Evolutionary conservation across 371 early-diverging fungal genomes (phyloP).

Genomic region (Chytridiales sp.): DNA sequence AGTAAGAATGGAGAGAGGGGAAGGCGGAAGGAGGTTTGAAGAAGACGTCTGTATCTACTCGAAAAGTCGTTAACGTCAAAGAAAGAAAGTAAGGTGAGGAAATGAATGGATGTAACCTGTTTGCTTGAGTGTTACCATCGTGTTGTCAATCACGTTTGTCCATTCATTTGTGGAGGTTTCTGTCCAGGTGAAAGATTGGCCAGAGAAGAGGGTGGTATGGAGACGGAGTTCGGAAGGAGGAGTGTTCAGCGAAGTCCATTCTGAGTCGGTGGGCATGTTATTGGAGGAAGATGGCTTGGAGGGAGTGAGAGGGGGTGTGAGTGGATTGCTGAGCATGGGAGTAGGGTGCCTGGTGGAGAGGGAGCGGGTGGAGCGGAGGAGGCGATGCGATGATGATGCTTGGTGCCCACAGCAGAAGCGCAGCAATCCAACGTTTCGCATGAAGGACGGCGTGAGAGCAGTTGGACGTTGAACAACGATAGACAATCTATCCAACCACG

Average conservation of each 20-base stretch:
- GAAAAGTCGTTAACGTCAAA: not conserved
- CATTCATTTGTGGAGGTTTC: constrained; percentile 30
- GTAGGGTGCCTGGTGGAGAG: too few relatives aligned
- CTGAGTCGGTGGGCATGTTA: too few relatives aligned
- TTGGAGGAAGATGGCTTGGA: too few relatives aligned
- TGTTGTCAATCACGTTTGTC: constrained; percentile 31
- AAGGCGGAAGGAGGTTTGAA: not conserved
- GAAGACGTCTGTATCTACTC: constrained; percentile 3
- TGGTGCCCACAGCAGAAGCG: too few relatives aligned
- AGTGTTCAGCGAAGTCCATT: constrained; percentile 53
- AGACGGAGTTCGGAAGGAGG: constrained; percentile 70
- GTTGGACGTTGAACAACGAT: too few relatives aligned
- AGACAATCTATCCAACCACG: too few relatives aligned
- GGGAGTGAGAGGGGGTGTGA: too few relatives aligned
- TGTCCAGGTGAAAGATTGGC: constrained; percentile 88
- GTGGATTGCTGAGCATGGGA: too few relatives aligned
- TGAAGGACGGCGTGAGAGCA: too few relatives aligned
- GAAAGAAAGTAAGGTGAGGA: not conserved
- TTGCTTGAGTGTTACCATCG: constrained; percentile 28
- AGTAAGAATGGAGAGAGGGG: constrained; percentile 60
- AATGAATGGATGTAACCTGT: constrained; percentile 12
- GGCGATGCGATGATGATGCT: too few relatives aligned
- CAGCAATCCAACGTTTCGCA: too few relatives aligned
- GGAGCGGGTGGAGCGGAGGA: too few relatives aligned
- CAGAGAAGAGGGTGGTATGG: constrained; percentile 75